Percentiles rank a stretch among this genome's conserved stretches.
These are phyloP conservation scores for Dipodascus geniculatus DNA, from an alignment of 805 yeast genomes.

Conservation along the genomic window DNA sequence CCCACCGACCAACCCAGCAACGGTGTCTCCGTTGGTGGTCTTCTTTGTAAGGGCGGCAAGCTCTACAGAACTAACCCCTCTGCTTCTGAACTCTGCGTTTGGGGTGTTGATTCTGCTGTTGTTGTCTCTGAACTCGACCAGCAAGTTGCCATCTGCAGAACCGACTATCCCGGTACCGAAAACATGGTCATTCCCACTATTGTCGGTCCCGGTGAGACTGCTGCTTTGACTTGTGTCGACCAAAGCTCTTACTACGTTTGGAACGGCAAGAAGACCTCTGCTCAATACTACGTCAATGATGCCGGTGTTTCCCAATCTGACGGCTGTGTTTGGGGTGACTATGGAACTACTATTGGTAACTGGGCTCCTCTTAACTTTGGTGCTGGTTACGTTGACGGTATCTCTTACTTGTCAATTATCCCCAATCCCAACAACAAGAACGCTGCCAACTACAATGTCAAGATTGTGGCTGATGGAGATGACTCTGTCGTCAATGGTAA, in stretches of 20 bases:
- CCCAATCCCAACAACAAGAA: constrained; percentile 85
- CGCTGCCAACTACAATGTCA: constrained; percentile 61
- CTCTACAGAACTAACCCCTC: constrained; percentile 69
- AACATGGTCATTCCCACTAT: constrained; percentile 94
- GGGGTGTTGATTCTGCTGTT: constrained; percentile 66
- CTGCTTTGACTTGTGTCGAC: constrained; percentile 71
- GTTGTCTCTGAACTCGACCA: constrained; percentile 53
- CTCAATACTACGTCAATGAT: constrained; percentile 94
- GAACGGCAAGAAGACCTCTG: constrained; percentile 73
- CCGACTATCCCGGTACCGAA: constrained; percentile 99
- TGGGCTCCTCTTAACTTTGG: constrained; percentile 97
- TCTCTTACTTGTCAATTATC: constrained; percentile 77
- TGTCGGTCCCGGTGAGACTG: constrained; percentile 52
- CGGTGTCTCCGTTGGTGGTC: constrained; percentile 93
- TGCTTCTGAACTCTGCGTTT: constrained; percentile 64
- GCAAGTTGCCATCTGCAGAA: constrained; percentile 85
- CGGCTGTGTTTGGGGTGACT: constrained; percentile 89
- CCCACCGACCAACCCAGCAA: constrained; percentile 75
- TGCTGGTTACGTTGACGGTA: constrained; percentile 67
- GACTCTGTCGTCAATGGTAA: constrained; percentile 54
- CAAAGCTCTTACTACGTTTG: constrained; percentile 67
- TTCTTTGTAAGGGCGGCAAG: constrained; percentile 72
- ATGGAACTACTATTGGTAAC: constrained; percentile 79
- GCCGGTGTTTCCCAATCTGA: constrained; percentile 86
- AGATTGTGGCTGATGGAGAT: constrained; percentile 57